Base-by-base conservation (phyloP, 257 asterid genomes). In the Ophiorrhiza pumila region DNA sequence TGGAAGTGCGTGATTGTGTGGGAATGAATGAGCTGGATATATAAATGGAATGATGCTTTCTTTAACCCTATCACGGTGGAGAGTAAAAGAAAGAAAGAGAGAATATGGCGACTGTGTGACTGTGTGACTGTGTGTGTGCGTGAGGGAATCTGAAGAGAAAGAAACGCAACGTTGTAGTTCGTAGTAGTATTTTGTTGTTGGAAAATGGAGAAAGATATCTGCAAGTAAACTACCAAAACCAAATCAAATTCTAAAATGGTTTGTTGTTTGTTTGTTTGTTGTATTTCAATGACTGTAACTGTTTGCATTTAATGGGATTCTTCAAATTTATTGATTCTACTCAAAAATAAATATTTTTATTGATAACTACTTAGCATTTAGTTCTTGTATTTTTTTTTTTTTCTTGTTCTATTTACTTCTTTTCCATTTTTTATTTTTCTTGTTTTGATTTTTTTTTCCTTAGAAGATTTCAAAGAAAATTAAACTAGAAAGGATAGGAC, bases 81-180 rank as follows among this genome's bases (percentile, higher is more conserved):
- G 69, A 63, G 69, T 7, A 31, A 63, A 50, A 39, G 7, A 39
- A 23, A 31, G 42, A 31, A 3, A 61, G 27, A 52, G 58, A 18
- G 25, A 55, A 7, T 37, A 7, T 37, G 42, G 42, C 7, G 42
- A 2, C 14, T 53, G 60, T 53, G 60, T 53, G 14, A 23, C 14
- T 64, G 69, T 64, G 69, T 64, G 73, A 68, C 62, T 50, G 73
- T 50, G 73, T 50, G 73, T 50, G 73, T 34, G 37, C 32, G 64
- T 6, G 73, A 69, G 74, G 42, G 74, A 70, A 70, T 70, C 55
- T 55, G 45, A 2, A 37, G 74, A 70, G 32, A 13, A 20, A 43
- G 49, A 37, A 10, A 58, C 27, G 65, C 62, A 47, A n/a, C n/a
- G n/a, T n/a, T 29, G 72, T 46, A 69, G 65, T 27, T 8, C 35